Conservation (phyloP, 1,284 basidiomycete species). For the Sporisorium scitamineum region DNA sequence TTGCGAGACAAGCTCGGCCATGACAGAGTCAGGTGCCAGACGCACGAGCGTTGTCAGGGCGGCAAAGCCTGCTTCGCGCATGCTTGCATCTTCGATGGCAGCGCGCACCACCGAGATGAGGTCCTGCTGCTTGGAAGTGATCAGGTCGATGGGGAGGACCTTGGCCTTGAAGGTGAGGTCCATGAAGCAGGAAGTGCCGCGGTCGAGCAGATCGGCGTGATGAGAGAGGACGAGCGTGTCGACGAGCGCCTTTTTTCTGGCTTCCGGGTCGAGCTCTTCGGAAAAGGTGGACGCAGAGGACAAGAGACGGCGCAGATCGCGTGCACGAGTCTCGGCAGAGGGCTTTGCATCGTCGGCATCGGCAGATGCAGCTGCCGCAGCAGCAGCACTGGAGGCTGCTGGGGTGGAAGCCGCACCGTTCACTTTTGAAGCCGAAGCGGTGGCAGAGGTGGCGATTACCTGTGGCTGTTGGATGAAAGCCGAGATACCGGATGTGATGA, state of each 20-base stretch:
- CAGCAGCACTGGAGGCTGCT: constrained; percentile 11
- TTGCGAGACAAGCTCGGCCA: constrained; percentile 53
- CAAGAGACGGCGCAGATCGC: constrained; percentile 50
- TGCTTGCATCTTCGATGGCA: constrained; percentile 37
- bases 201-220: constrained; percentile 52
- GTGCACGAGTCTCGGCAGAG: constrained; percentile 40
- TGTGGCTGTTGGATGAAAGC: constrained; percentile 38
- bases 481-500: constrained; percentile 44
- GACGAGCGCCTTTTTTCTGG: constrained; percentile 50
- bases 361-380: constrained; percentile 19
- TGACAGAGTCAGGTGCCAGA: constrained; percentile 57
- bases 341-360: constrained; percentile 46
- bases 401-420: constrained; percentile 22
- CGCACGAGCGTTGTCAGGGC: constrained; percentile 59
- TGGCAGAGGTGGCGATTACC: background rate
- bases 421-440: constrained; percentile 23
- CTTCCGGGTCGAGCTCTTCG: constrained; percentile 27
- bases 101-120: constrained; percentile 44
- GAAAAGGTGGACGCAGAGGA: constrained; percentile 50
- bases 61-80: constrained; percentile 56
- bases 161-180: constrained; percentile 61
- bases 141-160: constrained; percentile 56
- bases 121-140: constrained; percentile 49
- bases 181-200: constrained; percentile 57
- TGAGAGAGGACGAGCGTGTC: constrained; percentile 65